A percentile compares a stretch with the other conserved stretches of the same genome.
Evolutionary conservation across 106 monocot species (phyloP).

Genomic region (Platanthera zijinensis): DNA sequence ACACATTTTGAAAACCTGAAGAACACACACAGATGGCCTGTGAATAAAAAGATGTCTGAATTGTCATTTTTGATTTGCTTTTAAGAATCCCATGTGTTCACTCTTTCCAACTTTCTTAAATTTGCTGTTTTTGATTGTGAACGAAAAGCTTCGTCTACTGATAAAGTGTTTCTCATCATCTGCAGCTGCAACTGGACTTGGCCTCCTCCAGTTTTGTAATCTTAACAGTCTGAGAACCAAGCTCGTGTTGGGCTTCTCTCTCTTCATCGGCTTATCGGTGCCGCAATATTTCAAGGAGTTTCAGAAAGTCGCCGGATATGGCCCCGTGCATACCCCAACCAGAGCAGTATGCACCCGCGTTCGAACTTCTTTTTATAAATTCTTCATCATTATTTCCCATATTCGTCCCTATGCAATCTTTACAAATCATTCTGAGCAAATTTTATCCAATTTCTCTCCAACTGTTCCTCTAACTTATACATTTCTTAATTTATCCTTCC

Average conservation of each 20-base stretch:
- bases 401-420: too few species aligned
- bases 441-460: too few species aligned
- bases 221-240: conserved; percentile 59
- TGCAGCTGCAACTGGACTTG: conserved; percentile 60
- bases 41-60: too few species aligned
- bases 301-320: conserved; percentile 37
- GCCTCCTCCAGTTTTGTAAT: conserved; percentile 71
- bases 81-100: too few species aligned
- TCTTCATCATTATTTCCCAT: too few species aligned
- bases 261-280: conserved; percentile 64
- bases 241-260: conserved; percentile 52
- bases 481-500: too few species aligned
- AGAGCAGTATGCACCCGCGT: conserved; percentile 33
- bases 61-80: too few species aligned
- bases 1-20: too few species aligned
- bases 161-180: neutral
- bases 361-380: too few species aligned
- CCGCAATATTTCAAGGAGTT: conserved; percentile 62
- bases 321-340: conserved; percentile 53
- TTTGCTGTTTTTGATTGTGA: neutral
- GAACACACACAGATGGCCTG: too few species aligned
- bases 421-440: too few species aligned
- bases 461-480: too few species aligned
- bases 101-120: neutral
- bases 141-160: neutral